A percentile compares a stretch with the other conserved stretches of the same genome.
These are phyloP conservation scores for Garcia nutans DNA, from an alignment of 345 rosid species.

Conservation along the genomic window DNA sequence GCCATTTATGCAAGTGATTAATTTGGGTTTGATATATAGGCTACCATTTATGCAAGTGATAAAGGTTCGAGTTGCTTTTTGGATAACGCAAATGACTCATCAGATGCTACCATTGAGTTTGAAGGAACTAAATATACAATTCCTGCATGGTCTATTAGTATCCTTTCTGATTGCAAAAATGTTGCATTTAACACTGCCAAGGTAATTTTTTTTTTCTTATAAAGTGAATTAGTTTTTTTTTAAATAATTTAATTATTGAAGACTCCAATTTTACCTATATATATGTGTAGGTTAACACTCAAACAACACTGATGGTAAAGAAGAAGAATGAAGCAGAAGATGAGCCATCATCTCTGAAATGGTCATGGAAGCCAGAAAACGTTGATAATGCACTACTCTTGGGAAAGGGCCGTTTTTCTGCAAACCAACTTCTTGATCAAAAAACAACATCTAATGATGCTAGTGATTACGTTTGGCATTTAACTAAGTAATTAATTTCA, in stretches of 20 bases:
- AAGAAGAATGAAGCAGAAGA: constrained; percentile 31
- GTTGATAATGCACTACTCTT: constrained; percentile 16
- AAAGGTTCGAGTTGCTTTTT: constrained; percentile 54
- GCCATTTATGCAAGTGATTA: neutral
- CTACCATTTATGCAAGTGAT: constrained; percentile 40
- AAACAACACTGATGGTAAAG: constrained; percentile 47
- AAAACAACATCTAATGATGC: constrained; percentile 16
- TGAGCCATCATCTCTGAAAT: constrained; percentile 35
- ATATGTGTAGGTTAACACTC: constrained; percentile 41
- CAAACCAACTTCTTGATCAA: constrained; percentile 17
- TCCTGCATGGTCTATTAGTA: constrained; percentile 74
- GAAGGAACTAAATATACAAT: constrained; percentile 39
- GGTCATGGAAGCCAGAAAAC: constrained; percentile 65
- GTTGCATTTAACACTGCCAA: constrained; percentile 67
- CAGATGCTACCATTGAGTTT: constrained; percentile 47
- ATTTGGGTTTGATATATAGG: constrained; percentile 27
- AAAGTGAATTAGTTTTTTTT: neutral
- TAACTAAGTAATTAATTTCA: constrained; percentile 11
- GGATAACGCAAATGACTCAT: constrained; percentile 38
- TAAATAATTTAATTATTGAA: no score
- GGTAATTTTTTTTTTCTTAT: constrained; percentile 24
- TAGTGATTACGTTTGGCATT: constrained; percentile 29
- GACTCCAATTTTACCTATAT: neutral
- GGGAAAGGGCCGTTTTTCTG: constrained; percentile 7
- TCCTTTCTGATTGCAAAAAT: constrained; percentile 57